Conservation (phyloP, 2,329 filamentous ascomycete species). For the Pseudopithomyces chartarum region DNA sequence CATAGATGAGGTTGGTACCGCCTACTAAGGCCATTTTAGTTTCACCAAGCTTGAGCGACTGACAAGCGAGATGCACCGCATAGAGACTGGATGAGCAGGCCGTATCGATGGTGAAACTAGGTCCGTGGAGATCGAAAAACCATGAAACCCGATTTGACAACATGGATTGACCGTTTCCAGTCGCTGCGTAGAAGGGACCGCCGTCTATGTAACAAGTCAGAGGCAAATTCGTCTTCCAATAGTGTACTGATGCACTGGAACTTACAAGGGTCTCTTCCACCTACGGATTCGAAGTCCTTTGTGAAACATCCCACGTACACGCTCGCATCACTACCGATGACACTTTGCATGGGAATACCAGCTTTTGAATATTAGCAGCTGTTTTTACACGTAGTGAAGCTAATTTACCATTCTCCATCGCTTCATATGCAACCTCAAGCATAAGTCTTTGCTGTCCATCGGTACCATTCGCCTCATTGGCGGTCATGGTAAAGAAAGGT, state of each 20-base stretch:
- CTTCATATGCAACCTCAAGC: slow-evolving; percentile 19
- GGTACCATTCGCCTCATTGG: slow-evolving; percentile 8
- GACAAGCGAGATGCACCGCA: not conserved
- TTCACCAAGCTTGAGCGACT: not conserved
- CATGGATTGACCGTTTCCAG: not conserved
- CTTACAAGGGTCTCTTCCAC: not conserved
- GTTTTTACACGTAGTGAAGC: not conserved
- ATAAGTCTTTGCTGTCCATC: slow-evolving; percentile 19
- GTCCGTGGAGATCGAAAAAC: not conserved
- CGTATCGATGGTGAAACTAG: not conserved
- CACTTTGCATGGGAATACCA: too few species aligned
- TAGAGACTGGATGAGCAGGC: not conserved
- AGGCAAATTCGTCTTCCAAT: not conserved
- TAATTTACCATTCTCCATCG: slow-evolving; percentile 16
- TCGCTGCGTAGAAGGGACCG: not conserved
- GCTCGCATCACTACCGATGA: too few species aligned
- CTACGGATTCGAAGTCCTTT: not conserved
- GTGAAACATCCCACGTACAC: too few species aligned
- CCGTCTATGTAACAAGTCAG: not conserved
- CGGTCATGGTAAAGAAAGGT: slow-evolving; percentile 11
- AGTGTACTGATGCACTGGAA: not conserved
- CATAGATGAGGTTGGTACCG: not conserved
- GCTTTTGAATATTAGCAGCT: too few species aligned
- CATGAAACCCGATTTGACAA: not conserved
- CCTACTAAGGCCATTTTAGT: not conserved